These are phyloP conservation scores for Hippophae gyantsensis DNA, from an alignment of 306 rosid species.

Conservation along the genomic window DNA sequence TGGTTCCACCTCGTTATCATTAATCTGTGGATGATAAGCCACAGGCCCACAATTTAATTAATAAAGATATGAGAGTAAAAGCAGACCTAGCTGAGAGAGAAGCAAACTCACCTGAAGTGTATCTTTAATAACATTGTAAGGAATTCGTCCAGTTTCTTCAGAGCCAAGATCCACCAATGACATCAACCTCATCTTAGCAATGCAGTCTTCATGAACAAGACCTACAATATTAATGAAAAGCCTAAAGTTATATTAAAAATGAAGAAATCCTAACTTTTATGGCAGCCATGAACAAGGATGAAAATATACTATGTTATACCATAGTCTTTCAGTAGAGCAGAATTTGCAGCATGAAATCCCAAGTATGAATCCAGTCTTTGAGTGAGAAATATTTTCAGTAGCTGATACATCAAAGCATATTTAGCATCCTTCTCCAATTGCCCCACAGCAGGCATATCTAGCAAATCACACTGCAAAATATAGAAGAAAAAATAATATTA, in stretches of 20 bases:
- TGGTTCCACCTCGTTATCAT: conserved; percentile 67
- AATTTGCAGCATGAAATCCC: conserved; percentile 69
- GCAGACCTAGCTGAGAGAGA: conserved; percentile 4
- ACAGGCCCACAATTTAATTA: background rate
- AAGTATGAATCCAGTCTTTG: conserved; percentile 81
- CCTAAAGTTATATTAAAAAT: background rate
- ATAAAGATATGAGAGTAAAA: conserved; percentile 7
- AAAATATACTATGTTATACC: conserved; percentile 33
- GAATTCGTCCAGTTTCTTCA: conserved; percentile 55
- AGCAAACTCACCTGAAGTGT: conserved; percentile 52
- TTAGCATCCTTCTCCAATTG: conserved; percentile 89
- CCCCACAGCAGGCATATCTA: conserved; percentile 67
- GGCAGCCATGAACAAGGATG: background rate
- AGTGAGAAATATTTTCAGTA: conserved; percentile 69
- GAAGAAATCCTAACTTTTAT: conserved; percentile 4
- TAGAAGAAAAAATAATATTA: background rate
- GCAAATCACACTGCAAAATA: conserved; percentile 71
- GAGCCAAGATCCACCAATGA: conserved; percentile 84
- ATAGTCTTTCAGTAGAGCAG: conserved; percentile 49
- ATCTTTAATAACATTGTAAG: conserved; percentile 57
- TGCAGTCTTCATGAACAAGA: conserved; percentile 80
- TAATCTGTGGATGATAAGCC: conserved; percentile 38
- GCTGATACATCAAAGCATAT: conserved; percentile 64
- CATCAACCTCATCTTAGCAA: conserved; percentile 70
- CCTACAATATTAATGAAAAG: conserved; percentile 32